Evolutionary conservation across 148 eudicot genomes (phyloP), one percentile per base, ranked within the genome.

Genomic region (Beta vulgaris): DNA sequence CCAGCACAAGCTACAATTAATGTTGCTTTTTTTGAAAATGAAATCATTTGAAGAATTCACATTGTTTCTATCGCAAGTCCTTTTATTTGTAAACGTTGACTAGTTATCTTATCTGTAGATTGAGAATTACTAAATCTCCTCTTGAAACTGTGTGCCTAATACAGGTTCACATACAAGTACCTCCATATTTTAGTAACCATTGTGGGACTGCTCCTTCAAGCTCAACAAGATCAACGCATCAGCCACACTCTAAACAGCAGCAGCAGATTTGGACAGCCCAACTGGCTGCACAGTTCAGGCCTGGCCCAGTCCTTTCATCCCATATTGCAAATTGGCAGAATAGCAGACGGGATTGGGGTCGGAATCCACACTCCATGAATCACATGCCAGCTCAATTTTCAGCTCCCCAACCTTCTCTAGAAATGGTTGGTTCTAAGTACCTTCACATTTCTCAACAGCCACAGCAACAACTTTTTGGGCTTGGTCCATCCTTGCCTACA

Each of bases 251-350:
- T 29, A 85, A 78, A 39, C 87, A 76, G 53, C 84, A 80, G 21
- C 84, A 57, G 70, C 74, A 80, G 67, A 79, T 79, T 48, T 86
- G 87, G 85, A 64, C 85, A 34, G 73, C 84, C 40, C 85, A 85
- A 78, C 73, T 82, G 39, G 79, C 82, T 23, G 42, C 82, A 9
- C 88, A 79, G 44, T 87, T 80, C 73, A 83, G 82, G 75, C 72
- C 76, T 0, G 78, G 75, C 26, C 70, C 76, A 35, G 65, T 83
- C 18, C 74, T 78, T 57, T 21, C 85, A 6, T 76, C 87, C 23
- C 83, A 80, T 28, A 76, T 83, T 31, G 75, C 81, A 26, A 80
- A 78, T 72, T 85, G 86, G 89, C 88, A 78, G 78, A 84, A 73
- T 46, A 79, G 78, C n/a, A 78, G 72, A 61, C 88, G 58, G 51